A percentile compares a stretch with the other conserved stretches of the same genome.
Conservation (phyloP, 2,329 filamentous ascomycete genomes). For the Microdochium bolleyi region DNA sequence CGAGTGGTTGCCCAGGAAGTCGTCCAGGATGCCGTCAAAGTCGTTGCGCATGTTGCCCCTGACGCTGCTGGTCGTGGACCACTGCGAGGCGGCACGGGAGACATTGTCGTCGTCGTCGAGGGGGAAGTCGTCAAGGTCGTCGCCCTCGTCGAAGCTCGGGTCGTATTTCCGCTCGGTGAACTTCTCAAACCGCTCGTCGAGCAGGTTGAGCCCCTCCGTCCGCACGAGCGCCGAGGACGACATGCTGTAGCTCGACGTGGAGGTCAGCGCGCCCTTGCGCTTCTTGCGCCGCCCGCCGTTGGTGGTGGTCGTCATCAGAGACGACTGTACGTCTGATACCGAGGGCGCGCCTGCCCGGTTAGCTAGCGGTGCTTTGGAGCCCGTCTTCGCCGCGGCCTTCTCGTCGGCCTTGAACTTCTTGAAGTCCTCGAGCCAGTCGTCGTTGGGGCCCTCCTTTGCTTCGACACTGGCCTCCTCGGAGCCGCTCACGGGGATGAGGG, state of each 20-base stretch:
- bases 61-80: constrained; percentile 57
- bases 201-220: constrained; percentile 75
- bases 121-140: constrained; percentile 28
- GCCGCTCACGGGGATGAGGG: constrained; percentile 29
- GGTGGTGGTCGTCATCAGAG: constrained; percentile 66
- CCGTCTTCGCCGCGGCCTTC: constrained; percentile 35
- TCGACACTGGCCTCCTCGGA: constrained; percentile 22
- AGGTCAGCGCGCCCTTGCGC: constrained; percentile 87
- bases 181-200: constrained; percentile 88
- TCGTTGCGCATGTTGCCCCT: constrained; percentile 63
- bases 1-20: constrained; percentile 73
- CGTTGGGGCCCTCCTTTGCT: constrained; percentile 48
- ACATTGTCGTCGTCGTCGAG: constrained; percentile 41
- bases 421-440: constrained; percentile 88
- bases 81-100: constrained; percentile 35
- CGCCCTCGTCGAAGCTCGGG: constrained; percentile 42
- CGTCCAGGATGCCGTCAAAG: constrained; percentile 87
- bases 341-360: constrained; percentile 27
- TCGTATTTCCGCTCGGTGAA: constrained; percentile 69
- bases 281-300: constrained; percentile 83
- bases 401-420: constrained; percentile 87
- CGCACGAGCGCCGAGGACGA: constrained; percentile 79
- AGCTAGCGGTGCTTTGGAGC: constrained; percentile 31
- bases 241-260: constrained; percentile 84
- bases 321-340: constrained; percentile 59